A percentile compares a stretch with the other conserved stretches of the same genome.
Conservation (phyloP, 2,329 filamentous ascomycete species). For the Pyricularia pennisetigena region DNA sequence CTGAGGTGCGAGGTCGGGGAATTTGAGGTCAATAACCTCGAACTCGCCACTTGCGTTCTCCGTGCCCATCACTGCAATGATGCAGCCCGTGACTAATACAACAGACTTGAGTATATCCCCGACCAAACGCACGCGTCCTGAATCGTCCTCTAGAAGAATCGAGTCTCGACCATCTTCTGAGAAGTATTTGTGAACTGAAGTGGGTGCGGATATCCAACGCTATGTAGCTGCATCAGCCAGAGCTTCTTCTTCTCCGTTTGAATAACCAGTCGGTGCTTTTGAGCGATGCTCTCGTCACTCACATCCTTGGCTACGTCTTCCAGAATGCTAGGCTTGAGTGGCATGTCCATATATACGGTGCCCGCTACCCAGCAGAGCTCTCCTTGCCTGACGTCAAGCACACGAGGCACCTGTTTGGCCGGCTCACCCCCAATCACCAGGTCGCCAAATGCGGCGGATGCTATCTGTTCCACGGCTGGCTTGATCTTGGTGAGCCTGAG, state of each 20-base stretch:
- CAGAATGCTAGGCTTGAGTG: constrained; percentile 88
- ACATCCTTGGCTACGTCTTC: constrained; percentile 93
- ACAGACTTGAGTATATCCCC: constrained; percentile 59
- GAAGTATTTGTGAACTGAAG: constrained; percentile 67
- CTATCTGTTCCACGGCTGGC: constrained; percentile 67
- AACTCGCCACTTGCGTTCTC: constrained; percentile 90
- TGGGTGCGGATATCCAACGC: constrained; percentile 83
- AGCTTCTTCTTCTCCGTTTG: not conserved
- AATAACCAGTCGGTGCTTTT: not conserved
- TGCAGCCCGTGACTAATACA: constrained; percentile 81
- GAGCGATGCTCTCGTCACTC: constrained; percentile 18
- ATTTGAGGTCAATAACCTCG: constrained; percentile 81
- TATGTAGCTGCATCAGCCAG: constrained; percentile 22
- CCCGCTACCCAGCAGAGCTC: constrained; percentile 92
- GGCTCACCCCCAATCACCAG: constrained; percentile 68
- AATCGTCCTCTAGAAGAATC: constrained; percentile 92
- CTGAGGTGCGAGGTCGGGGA: constrained; percentile 78
- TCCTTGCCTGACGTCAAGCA: constrained; percentile 91
- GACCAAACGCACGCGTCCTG: constrained; percentile 71
- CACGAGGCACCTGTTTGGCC: constrained; percentile 70
- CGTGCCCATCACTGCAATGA: constrained; percentile 89
- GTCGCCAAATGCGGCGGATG: constrained; percentile 65
- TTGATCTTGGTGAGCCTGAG: constrained; percentile 81
- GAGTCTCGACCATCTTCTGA: constrained; percentile 50
- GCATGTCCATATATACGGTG: constrained; percentile 96